Evolutionary conservation across 257 asterid genomes (phyloP).

Genomic region (Solanum corneliomulleri): DNA sequence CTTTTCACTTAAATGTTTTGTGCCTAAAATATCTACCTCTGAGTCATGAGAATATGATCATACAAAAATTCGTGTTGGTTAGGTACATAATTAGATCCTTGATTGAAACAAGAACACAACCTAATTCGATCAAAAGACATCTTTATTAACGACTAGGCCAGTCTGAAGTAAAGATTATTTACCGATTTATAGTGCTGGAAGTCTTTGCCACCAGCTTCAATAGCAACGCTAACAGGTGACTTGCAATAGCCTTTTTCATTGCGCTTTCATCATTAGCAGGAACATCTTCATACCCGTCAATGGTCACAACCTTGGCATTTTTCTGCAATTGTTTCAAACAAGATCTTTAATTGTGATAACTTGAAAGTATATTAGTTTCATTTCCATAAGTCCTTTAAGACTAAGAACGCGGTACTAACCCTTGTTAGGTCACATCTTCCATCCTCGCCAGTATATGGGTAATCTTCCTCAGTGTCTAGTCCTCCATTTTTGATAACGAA

Average conservation of each 20-base stretch:
- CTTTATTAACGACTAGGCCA: background rate
- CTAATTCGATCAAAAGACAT: background rate
- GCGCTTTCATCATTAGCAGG: constrained; percentile 28
- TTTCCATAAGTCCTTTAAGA: background rate
- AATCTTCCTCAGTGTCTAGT: constrained; percentile 29
- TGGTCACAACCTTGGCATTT: constrained; percentile 56
- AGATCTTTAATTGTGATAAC: background rate
- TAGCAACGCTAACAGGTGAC: constrained; percentile 52
- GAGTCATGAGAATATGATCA: background rate
- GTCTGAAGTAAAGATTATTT: background rate
- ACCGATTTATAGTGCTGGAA: constrained; percentile 56
- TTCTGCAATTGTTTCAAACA: constrained; percentile 24
- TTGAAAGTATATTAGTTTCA: background rate
- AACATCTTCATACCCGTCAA: constrained; percentile 53
- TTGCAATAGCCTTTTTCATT: constrained; percentile 39
- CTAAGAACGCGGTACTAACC: constrained; percentile 1
- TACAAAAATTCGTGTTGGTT: too few species aligned
- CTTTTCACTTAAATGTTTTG: background rate
- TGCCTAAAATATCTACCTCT: background rate
- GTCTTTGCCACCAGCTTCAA: constrained; percentile 65
- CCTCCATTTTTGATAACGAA: constrained; percentile 33
- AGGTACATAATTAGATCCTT: background rate
- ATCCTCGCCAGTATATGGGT: constrained; percentile 24
- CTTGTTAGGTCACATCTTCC: constrained; percentile 22
- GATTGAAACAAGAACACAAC: background rate